phyloP scores from a whole-genome alignment of 129 eudicot genomes.

The Chrysanthemum lavandulifolium region DNA sequence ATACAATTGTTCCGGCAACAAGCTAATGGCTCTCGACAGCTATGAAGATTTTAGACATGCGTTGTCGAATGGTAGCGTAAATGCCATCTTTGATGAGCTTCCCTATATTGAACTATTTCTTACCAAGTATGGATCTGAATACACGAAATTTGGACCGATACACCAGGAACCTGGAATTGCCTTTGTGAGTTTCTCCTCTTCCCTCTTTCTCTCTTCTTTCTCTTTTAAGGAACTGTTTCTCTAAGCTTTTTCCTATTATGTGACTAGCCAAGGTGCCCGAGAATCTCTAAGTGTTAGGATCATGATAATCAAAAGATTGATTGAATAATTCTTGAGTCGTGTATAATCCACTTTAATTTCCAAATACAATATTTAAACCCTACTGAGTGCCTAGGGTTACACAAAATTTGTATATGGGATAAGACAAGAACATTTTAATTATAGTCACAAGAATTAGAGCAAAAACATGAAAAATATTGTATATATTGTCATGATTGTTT shows the following conservation, averaged over 20 bases:
- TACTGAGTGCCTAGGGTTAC: too few relatives aligned
- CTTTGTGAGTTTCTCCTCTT: slow-evolving; percentile 24
- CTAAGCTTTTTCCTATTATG: not conserved
- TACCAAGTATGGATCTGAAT: slow-evolving; percentile 19
- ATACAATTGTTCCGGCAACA: not conserved
- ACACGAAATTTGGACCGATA: slow-evolving; percentile 28
- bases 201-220: not conserved
- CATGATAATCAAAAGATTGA: too few relatives aligned
- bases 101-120: slow-evolving; percentile 26
- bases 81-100: slow-evolving; percentile 9
- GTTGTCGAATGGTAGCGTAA: slow-evolving; percentile 10
- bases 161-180: slow-evolving; percentile 28
- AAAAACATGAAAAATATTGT: too few relatives aligned
- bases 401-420: too few relatives aligned
- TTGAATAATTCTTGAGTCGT: too few relatives aligned
- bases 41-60: slow-evolving; percentile 20
- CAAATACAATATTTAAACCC: too few relatives aligned
- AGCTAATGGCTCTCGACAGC: slow-evolving; percentile 7
- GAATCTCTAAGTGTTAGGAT: too few relatives aligned
- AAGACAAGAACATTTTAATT: too few relatives aligned
- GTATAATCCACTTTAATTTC: too few relatives aligned
- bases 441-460: too few relatives aligned
- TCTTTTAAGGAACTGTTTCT: not conserved
- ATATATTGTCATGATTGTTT: too few relatives aligned
- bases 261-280: not conserved